Conservation (phyloP, 2,329 filamentous ascomycete species). For the Echinosphaeria canescens region DNA sequence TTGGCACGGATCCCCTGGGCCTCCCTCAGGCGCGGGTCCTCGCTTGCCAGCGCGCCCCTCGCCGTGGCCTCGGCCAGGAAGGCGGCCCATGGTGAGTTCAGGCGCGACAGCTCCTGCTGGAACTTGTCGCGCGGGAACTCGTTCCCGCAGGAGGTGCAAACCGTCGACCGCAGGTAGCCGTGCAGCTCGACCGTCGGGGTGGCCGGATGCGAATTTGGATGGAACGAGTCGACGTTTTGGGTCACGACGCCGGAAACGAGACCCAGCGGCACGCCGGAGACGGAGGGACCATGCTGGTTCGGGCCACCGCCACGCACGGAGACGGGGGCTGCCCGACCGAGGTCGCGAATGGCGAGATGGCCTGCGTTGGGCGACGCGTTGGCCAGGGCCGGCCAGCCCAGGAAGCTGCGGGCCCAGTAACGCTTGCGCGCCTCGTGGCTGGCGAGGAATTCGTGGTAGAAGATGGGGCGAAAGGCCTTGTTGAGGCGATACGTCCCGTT, state of each 20-base stretch:
- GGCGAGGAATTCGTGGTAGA: slow-evolving; percentile 70
- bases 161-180: slow-evolving; percentile 63
- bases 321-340: too few species aligned
- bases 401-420: slow-evolving; percentile 89
- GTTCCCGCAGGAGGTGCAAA: slow-evolving; percentile 60
- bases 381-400: slow-evolving; percentile 73
- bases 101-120: slow-evolving; percentile 48
- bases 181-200: slow-evolving; percentile 71
- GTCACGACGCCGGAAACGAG: slow-evolving; percentile 63
- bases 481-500: slow-evolving; percentile 89
- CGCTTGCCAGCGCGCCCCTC: slow-evolving; percentile 55
- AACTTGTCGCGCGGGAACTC: slow-evolving; percentile 53
- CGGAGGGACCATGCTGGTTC: too few species aligned
- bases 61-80: slow-evolving; percentile 54
- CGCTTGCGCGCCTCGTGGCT: slow-evolving; percentile 72
- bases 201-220: slow-evolving; percentile 52
- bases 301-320: slow-evolving; percentile 32
- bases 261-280: too few species aligned
- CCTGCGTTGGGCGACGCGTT: slow-evolving; percentile 60
- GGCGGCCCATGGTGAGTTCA: slow-evolving; percentile 73
- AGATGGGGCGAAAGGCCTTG: slow-evolving; percentile 76
- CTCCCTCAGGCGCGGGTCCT: slow-evolving; percentile 48
- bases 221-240: slow-evolving; percentile 95
- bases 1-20: slow-evolving; percentile 61
- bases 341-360: slow-evolving; percentile 54